Base-by-base conservation (phyloP, 139 green algal genomes). In the Picochlorum costavermella region DNA sequence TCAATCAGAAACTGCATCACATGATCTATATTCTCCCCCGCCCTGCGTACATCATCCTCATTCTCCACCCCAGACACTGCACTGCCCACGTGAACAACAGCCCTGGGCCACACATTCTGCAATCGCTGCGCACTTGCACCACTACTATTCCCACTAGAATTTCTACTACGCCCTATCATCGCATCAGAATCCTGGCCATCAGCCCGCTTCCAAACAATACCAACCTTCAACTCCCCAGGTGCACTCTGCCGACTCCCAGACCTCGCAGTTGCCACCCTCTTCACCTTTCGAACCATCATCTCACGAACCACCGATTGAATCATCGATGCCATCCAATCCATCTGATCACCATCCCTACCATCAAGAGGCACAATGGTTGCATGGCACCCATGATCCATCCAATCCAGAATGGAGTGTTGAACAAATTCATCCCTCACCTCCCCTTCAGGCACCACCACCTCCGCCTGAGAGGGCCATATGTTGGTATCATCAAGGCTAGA, bases 331-430 rank as follows among this genome's bases (percentile, higher is more conserved):
- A 53, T 23, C 46, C 46, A 53, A 8, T 20, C 46, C 16, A 53
- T 23, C 16, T 28, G 17, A 20, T 53, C 46, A 6, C 46, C 16
- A 28, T 53, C n/a, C 20, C 46, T 20, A 14, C 46, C 46, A 53
- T 53, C 46, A 20, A 53, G 46, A 53, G 46, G 46, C 16, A 20
- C 56, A 29, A 61, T 20, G n/a, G 4, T 45, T n/a, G 16, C n/a
- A 45, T 45, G 56, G 30, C 30, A 61, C 56, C 56, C 56, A 9
- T 53, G 16, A 51, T 53, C n/a, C 16, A 23, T 28, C 46, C 46
- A 53, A 12, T 53, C 46, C n/a, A 53, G 46, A 23, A 53, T 20
- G n/a, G 16, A 28, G 12, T 14, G 6, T 11, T 28, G 16, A 20
- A 53, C 46, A 23, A 28, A 28, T 2, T 23, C n/a, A 53, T 23